phyloP scores from a whole-genome alignment of 495 filamentous ascomycete species.

The Opeltia flavorubescens region DNA sequence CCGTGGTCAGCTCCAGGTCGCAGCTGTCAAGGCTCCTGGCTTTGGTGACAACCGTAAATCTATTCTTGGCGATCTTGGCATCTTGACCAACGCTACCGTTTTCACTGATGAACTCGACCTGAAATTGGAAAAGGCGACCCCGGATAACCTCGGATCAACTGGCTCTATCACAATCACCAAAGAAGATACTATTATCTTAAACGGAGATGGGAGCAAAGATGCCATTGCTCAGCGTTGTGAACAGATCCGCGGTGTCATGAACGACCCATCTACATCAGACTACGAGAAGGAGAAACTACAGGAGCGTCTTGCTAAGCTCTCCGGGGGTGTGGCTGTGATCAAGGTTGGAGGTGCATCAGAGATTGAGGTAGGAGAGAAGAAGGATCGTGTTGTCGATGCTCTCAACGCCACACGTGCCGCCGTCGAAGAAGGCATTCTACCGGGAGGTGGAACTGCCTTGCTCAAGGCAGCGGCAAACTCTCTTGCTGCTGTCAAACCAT shows the following conservation, averaged over 20 bases:
- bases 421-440: constrained; percentile 96
- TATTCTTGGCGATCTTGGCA: constrained; percentile 88
- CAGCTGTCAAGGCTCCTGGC: constrained; percentile 95
- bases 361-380: constrained; percentile 99
- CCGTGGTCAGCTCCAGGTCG: constrained; percentile 95
- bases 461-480: constrained; percentile 93
- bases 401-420: constrained; percentile 96
- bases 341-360: constrained; percentile 96
- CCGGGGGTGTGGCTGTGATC: constrained; percentile 97
- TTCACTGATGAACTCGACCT: constrained; percentile 97
- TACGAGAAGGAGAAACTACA: constrained; percentile 99
- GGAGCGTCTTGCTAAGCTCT: constrained; percentile 98
- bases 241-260: constrained; percentile 96
- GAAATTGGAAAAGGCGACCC: constrained; percentile 94
- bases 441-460: constrained; percentile 93
- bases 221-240: constrained; percentile 88
- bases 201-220: constrained; percentile 95
- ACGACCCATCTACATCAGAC: constrained; percentile 81
- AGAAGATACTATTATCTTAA: constrained; percentile 98
- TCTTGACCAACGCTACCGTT: constrained; percentile 92
- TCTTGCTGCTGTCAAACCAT: constrained; percentile 61
- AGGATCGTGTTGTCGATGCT: constrained; percentile 96
- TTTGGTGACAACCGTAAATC: constrained; percentile 99
- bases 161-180: constrained; percentile 99
- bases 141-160: constrained; percentile 91